Percentiles rank a stretch among this genome's conserved stretches.
These are phyloP conservation scores for Pichia sp. DNA, from an alignment of 1,139 yeast species.

Conservation along the genomic window DNA sequence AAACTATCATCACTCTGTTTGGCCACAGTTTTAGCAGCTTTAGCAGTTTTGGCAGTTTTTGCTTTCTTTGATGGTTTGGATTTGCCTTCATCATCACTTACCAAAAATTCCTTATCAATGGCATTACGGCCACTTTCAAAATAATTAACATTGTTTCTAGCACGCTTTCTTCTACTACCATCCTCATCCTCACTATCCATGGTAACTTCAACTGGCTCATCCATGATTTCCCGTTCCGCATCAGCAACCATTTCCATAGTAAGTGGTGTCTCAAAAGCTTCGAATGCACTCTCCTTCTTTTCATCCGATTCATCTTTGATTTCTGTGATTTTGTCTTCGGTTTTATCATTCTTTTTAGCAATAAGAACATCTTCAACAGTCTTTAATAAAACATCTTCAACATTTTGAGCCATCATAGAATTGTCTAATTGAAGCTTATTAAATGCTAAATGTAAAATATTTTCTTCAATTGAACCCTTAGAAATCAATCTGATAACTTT, in stretches of 20 bases:
- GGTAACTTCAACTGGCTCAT: background rate
- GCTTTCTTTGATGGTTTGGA: slow-evolving; percentile 1
- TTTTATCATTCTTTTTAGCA: slow-evolving; percentile 26
- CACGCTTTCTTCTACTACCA: slow-evolving; percentile 3
- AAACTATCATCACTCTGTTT: no score
- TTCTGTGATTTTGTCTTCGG: background rate
- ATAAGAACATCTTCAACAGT: slow-evolving; percentile 54
- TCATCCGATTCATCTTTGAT: background rate
- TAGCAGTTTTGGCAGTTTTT: background rate
- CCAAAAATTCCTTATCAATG: slow-evolving; percentile 1
- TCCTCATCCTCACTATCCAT: background rate
- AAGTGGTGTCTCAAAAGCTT: slow-evolving; percentile 15
- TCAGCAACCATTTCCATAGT: slow-evolving; percentile 10
- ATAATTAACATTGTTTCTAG: slow-evolving; percentile 10
- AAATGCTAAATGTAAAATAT: slow-evolving; percentile 80
- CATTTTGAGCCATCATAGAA: slow-evolving; percentile 52
- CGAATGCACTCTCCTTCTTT: slow-evolving; percentile 12
- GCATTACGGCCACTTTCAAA: slow-evolving; percentile 7
- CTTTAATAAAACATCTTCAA: slow-evolving; percentile 53
- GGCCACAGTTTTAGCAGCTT: no score
- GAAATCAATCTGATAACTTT: slow-evolving; percentile 89
- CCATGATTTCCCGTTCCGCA: background rate
- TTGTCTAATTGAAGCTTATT: slow-evolving; percentile 87
- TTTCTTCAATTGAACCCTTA: slow-evolving; percentile 81
- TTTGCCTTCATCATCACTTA: slow-evolving; percentile 1